These are phyloP conservation scores for Dictyostelium discoideum DNA, from an alignment of 78 protist genomes.

Conservation along the genomic window dicty_2.7 NC_007089.4:1269501-1270000, in stretches of 20 bases:
- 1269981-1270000: not conserved
- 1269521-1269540: not conserved
- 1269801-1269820: not conserved
- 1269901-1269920: slow-evolving; percentile 56
- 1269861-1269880: slow-evolving; percentile 48
- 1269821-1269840: slow-evolving; percentile 47
- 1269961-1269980: not conserved
- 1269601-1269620: not conserved
- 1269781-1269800: too few species aligned
- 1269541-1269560: not conserved
- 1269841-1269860: slow-evolving; percentile 75
- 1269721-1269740: not conserved
- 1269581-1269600: not conserved
- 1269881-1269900: slow-evolving; percentile 23
- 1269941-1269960: not conserved
- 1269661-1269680: not conserved
- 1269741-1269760: slow-evolving; percentile 1
- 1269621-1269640: too few species aligned
- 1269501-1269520: not conserved
- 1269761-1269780: not conserved
- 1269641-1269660: slow-evolving; percentile 2
- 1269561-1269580: not conserved
- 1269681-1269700: not conserved
- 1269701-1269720: not conserved
- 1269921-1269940: slow-evolving; percentile 24